These are phyloP conservation scores for Trametes versicolor DNA, from an alignment of 1,284 basidiomycete species.

Conservation along the genomic window DNA sequence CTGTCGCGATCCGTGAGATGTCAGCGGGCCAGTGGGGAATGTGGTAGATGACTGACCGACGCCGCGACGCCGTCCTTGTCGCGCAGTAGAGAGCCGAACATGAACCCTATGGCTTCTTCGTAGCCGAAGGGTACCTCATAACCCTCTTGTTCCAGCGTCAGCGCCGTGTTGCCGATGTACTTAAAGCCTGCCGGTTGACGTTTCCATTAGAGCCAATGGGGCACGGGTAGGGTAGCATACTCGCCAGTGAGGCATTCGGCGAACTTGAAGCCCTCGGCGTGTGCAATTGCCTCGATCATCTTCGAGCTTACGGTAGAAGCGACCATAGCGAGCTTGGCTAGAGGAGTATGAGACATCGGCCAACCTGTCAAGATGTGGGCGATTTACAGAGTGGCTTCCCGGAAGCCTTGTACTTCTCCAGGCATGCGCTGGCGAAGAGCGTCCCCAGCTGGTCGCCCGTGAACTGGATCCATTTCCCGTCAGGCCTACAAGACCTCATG, in stretches of 20 bases:
- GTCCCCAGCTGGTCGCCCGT: conserved; percentile 86
- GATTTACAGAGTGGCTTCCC: conserved; percentile 64
- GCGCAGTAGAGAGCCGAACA: conserved; percentile 79
- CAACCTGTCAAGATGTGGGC: not conserved
- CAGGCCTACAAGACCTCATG: conserved; percentile 47
- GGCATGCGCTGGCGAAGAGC: conserved; percentile 72
- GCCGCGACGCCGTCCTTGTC: conserved; percentile 90
- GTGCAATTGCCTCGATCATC: conserved; percentile 83
- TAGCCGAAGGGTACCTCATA: conserved; percentile 85
- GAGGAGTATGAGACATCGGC: not conserved
- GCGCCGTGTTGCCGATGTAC: conserved; percentile 84
- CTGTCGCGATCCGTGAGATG: conserved; percentile 45
- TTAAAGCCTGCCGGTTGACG: conserved; percentile 69
- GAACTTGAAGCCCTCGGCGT: conserved; percentile 81
- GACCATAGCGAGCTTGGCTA: conserved; percentile 81
- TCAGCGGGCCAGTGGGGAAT: not conserved
- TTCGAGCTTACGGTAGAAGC: conserved; percentile 90
- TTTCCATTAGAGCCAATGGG: not conserved
- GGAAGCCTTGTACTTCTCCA: conserved; percentile 67
- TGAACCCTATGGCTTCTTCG: conserved; percentile 90
- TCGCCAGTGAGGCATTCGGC: conserved; percentile 84
- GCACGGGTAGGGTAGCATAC: conserved; percentile 18
- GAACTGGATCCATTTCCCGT: conserved; percentile 75
- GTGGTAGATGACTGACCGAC: conserved; percentile 55
- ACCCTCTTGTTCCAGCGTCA: conserved; percentile 69